Evolutionary conservation across 2,329 filamentous ascomycete species (phyloP), one percentile per base, ranked within the genome.

Genomic region (Fusarium sp.): DNA sequence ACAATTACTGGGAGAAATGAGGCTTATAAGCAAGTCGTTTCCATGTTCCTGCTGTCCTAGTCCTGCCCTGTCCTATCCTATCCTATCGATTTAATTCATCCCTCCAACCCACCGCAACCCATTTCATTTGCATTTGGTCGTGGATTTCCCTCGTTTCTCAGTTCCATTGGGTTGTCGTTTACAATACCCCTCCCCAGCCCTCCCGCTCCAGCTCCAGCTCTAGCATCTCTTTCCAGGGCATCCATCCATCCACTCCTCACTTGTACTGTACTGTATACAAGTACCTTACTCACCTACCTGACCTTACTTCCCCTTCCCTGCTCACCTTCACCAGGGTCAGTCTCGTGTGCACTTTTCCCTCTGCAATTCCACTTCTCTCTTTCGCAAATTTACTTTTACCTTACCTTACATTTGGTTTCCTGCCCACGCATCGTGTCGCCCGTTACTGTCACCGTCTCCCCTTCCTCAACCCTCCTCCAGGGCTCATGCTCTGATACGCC

Each of bases 401-500:
- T 65, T 15, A 24, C 20, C 22, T 42, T 42, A 17, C 20, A 39
- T 45, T 50, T 38, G 22, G n/a, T 44, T 55, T 44, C 36, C 42
- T 70, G 34, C 31, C 59, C 42, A 55, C 49, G 26, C 58, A 60
- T 53, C 58, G 34, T 22, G 44, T 46, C 40, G 40, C 34, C 38
- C 22, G 45, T 20, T 43, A 33, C n/a, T 40, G 39, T 51, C 33
- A 40, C n/a, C 43, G 31, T 31, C 45, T 34, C 36, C 51, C 39
- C 38, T 49, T 44, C 45, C 43, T 48, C 24, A 40, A 61, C 46
- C 38, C 54, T 53, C 34, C 38, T 42, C 18, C 46, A 45, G 49
- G 65, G 68, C 66, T 58, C 43, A 61, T 69, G 64, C 64, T 63
- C 68, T 72, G 68, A 67, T 62, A 65, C 69, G 58, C 51, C 54